Conservation (phyloP, 2,329 filamentous ascomycete species). For the Xylariaceae sp. region DNA sequence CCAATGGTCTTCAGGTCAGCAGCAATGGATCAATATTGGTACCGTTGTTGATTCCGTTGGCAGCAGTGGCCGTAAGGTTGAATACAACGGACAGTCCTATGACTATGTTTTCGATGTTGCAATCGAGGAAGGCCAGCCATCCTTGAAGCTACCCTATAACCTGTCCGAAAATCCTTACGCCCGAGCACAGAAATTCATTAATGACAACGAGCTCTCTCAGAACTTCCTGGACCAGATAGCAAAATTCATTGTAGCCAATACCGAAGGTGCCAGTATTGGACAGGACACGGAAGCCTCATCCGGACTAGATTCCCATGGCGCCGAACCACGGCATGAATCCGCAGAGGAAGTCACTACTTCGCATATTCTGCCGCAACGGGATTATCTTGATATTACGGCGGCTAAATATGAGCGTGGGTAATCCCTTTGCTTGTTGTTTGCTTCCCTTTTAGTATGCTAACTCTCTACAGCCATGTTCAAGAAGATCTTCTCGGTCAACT, state of each 20-base stretch:
- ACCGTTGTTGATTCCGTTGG: conserved; percentile 87
- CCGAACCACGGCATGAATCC: conserved; percentile 72
- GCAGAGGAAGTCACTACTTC: conserved; percentile 51
- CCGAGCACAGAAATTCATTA: conserved; percentile 82
- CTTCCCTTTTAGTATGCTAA: conserved; percentile 2
- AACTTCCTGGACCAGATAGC: conserved; percentile 87
- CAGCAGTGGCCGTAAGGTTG: conserved; percentile 71
- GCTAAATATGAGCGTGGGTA: conserved; percentile 59
- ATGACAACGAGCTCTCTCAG: conserved; percentile 81
- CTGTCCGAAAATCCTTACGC: conserved; percentile 89
- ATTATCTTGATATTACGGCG: conserved; percentile 70
- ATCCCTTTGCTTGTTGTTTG: neutral
- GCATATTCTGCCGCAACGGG: conserved; percentile 67
- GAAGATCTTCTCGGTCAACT: conserved; percentile 71
- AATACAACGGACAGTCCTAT: conserved; percentile 80
- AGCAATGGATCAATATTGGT: conserved; percentile 83
- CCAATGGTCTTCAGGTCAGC: conserved; percentile 70
- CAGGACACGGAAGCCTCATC: conserved; percentile 45
- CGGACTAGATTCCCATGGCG: conserved; percentile 63
- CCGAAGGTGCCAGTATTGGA: conserved; percentile 78
- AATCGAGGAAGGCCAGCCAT: conserved; percentile 88
- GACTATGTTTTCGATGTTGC: conserved; percentile 97
- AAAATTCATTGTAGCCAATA: conserved; percentile 87
- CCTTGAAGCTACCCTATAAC: conserved; percentile 91
- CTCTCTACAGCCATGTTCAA: conserved; percentile 56